Evolutionary conservation across 495 filamentous ascomycete genomes (phyloP).

Genomic region (Daldinia grandis): DNA sequence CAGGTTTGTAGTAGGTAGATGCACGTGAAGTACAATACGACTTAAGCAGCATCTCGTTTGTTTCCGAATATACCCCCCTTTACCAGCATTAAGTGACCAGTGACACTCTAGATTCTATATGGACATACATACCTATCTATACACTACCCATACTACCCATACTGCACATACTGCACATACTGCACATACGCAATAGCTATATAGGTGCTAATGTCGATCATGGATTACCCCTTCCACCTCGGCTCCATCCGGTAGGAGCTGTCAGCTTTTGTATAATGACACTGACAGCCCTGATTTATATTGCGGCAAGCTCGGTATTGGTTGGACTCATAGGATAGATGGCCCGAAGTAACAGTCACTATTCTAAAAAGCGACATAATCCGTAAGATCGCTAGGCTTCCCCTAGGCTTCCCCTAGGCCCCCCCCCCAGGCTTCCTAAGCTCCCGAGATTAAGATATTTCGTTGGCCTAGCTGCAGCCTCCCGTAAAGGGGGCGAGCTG

Average conservation of each 20-base stretch:
- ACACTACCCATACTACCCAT: constrained; percentile 9
- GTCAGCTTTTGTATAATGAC: constrained; percentile 33
- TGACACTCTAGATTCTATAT: not conserved
- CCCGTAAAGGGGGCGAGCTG: constrained; percentile 31
- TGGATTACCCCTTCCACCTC: constrained; percentile 29
- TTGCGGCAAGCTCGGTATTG: constrained; percentile 32
- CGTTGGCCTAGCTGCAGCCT: constrained; percentile 25
- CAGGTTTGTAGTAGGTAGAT: not conserved
- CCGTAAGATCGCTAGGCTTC: constrained; percentile 22
- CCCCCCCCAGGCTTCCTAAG: constrained; percentile 6
- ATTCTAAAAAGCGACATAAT: constrained; percentile 21
- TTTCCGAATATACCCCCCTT: not conserved
- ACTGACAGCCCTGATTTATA: constrained; percentile 31
- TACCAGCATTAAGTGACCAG: not conserved
- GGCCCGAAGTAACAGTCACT: constrained; percentile 30
- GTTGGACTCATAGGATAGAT: constrained; percentile 22
- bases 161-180: too few species aligned
- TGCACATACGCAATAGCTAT: constrained; percentile 21
- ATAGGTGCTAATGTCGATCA: constrained; percentile 28
- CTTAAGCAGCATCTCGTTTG: not conserved
- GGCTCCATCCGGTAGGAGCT: constrained; percentile 37
- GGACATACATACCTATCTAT: not conserved
- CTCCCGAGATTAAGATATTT: constrained; percentile 36
- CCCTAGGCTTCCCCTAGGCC: not conserved
- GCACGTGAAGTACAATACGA: not conserved